These are phyloP conservation scores for Pistacia integerrima DNA, from an alignment of 345 rosid species.

Conservation along the genomic window DNA sequence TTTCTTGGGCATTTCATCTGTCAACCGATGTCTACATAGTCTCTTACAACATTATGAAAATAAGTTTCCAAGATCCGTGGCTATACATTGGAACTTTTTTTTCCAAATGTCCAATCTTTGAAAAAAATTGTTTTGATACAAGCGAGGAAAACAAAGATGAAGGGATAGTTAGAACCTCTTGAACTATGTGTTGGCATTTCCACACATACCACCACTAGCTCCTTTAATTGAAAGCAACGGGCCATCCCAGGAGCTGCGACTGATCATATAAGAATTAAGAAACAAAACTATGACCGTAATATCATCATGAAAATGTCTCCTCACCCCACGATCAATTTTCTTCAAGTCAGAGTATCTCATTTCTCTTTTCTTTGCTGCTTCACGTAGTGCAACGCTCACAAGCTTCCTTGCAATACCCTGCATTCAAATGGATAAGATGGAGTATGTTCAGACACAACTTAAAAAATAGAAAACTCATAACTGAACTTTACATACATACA, in stretches of 20 bases:
- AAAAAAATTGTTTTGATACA: constrained; percentile 22
- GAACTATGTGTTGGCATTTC: constrained; percentile 30
- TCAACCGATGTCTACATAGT: constrained; percentile 11
- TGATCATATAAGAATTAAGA: constrained; percentile 60
- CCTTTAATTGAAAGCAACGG: constrained; percentile 68
- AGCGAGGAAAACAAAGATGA: constrained; percentile 21
- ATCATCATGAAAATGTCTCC: constrained; percentile 98
- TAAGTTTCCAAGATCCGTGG: constrained; percentile 25
- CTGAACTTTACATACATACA: not conserved
- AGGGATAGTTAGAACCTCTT: constrained; percentile 29
- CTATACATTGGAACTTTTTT: constrained; percentile 31
- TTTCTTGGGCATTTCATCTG: constrained; percentile 9
- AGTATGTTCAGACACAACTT: constrained; percentile 2
- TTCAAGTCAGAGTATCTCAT: constrained; percentile 94
- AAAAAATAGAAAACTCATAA: not conserved
- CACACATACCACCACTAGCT: constrained; percentile 41
- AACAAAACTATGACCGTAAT: constrained; percentile 84
- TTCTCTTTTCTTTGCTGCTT: constrained; percentile 95
- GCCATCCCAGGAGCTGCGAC: constrained; percentile 42
- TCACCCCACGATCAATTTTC: constrained; percentile 88
- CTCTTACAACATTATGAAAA: constrained; percentile 16
- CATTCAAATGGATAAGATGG: constrained; percentile 11
- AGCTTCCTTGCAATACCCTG: constrained; percentile 87
- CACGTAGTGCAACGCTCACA: constrained; percentile 72
- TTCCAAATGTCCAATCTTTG: constrained; percentile 15